These are phyloP conservation scores for Typha latifolia DNA, from an alignment of 176 grass and related monocot genomes.

Conservation along the genomic window DNA sequence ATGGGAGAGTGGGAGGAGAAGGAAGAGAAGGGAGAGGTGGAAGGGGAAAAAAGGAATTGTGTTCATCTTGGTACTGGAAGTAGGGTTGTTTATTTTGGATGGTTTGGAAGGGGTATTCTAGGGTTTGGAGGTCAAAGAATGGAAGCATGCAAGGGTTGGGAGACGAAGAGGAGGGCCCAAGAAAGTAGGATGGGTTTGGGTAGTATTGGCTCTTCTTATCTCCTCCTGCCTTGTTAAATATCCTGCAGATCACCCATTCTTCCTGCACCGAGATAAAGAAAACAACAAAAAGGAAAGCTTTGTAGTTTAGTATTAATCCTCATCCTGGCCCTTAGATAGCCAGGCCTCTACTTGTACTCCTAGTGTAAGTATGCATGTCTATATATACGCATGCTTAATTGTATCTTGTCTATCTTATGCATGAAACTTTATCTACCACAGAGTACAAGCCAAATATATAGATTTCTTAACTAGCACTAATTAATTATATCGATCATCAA, in stretches of 20 bases:
- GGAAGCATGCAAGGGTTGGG: constrained; percentile 47
- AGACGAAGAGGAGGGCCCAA: constrained; percentile 22
- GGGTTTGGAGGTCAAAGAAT: constrained; percentile 34
- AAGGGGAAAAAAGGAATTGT: constrained; percentile 19
- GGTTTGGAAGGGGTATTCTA: constrained; percentile 26
- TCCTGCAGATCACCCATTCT: constrained; percentile 99
- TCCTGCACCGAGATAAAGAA: constrained; percentile 35
- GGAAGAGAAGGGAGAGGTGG: constrained; percentile 10
- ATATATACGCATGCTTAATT: too few relatives aligned
- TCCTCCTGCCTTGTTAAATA: constrained; percentile 76
- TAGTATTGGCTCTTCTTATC: constrained; percentile 47
- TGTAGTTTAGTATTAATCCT: background rate
- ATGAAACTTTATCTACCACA: too few relatives aligned
- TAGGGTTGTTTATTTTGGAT: constrained; percentile 19
- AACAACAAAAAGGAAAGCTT: background rate
- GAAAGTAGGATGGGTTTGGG: constrained; percentile 29
- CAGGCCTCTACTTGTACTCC: too few relatives aligned
- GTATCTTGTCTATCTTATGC: too few relatives aligned
- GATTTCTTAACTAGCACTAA: too few relatives aligned
- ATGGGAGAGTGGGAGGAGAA: background rate
- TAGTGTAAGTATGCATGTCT: too few relatives aligned
- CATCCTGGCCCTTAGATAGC: background rate
- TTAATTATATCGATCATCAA: too few relatives aligned
- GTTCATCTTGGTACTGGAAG: constrained; percentile 22
- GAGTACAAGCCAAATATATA: too few relatives aligned